Evolutionary conservation across 2,329 filamentous ascomycete genomes (phyloP).

Genomic region (Achaetomium macrosporum): DNA sequence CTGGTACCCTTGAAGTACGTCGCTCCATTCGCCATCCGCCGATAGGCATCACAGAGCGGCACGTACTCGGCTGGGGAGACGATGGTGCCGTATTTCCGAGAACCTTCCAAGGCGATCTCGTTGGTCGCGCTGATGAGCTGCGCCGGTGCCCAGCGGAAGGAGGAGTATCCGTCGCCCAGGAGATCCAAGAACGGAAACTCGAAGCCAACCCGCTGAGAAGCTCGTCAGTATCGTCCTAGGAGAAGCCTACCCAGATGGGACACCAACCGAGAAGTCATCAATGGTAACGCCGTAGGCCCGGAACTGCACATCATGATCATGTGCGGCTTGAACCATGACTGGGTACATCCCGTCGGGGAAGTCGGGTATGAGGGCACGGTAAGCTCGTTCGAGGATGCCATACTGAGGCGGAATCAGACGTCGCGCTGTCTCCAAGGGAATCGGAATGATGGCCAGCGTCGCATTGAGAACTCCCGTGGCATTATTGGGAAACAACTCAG

Average conservation of each 20-base stretch:
- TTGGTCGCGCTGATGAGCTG: conserved; percentile 42
- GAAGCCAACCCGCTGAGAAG: conserved; percentile 41
- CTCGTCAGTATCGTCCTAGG: conserved; percentile 15
- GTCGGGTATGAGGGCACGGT: conserved; percentile 40
- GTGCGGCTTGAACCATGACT: conserved; percentile 42
- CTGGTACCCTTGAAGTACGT: conserved; percentile 25
- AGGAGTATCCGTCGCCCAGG: conserved; percentile 43
- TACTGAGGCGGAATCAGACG: conserved; percentile 44
- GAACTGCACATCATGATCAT: conserved; percentile 47
- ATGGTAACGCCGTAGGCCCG: conserved; percentile 35
- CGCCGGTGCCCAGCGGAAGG: conserved; percentile 45
- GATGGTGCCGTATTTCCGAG: conserved; percentile 40
- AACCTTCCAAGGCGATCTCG: conserved; percentile 39
- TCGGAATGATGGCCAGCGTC: conserved; percentile 47
- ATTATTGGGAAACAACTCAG: conserved; percentile 39
- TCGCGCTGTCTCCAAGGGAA: conserved; percentile 41
- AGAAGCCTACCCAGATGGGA: neutral
- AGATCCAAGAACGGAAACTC: conserved; percentile 53
- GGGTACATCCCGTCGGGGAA: conserved; percentile 50
- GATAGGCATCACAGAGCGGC: conserved; percentile 46
- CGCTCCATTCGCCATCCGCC: conserved; percentile 24
- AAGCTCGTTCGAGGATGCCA: conserved; percentile 44
- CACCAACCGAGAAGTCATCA: conserved; percentile 43
- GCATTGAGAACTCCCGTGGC: conserved; percentile 50
- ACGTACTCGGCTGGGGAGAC: conserved; percentile 39